Evolutionary conservation across 257 asterid genomes (phyloP).

Genomic region (Nyctanthes arbortristis): DNA sequence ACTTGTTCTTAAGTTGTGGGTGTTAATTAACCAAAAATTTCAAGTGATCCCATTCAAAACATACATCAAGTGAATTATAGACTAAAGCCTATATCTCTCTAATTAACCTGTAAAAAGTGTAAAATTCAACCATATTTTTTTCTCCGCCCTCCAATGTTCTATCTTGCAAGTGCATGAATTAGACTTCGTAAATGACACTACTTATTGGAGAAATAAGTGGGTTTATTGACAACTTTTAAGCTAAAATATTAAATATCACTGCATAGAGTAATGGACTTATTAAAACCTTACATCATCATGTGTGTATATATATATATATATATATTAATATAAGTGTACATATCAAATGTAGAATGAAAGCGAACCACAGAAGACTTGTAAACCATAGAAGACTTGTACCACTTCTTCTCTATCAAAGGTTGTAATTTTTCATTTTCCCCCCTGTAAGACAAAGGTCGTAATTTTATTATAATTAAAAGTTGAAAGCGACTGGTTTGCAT

Average conservation of each 20-base stretch:
- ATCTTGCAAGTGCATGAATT: neutral
- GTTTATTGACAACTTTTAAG: neutral
- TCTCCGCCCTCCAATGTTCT: neutral
- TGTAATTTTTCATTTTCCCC: too few species aligned
- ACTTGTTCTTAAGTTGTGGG: neutral
- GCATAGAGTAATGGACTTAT: too few species aligned
- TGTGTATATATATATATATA: too few species aligned
- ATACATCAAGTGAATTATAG: neutral
- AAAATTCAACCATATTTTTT: slow-evolving; percentile 4
- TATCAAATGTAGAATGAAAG: slow-evolving; percentile 16
- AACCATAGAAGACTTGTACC: neutral
- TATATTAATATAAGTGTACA: neutral
- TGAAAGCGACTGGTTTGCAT: too few species aligned
- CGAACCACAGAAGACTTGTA: neutral
- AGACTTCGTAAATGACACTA: slow-evolving; percentile 10
- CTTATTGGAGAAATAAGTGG: neutral
- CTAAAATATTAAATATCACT: neutral
- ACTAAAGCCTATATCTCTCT: neutral
- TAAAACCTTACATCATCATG: neutral
- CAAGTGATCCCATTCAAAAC: neutral
- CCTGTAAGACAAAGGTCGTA: too few species aligned
- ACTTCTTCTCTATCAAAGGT: too few species aligned
- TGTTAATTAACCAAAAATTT: neutral
- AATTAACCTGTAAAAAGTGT: neutral
- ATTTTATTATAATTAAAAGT: too few species aligned